These are phyloP conservation scores for Lophiostoma macrostomum DNA, from an alignment of 495 filamentous ascomycete genomes.

Conservation along the genomic window DNA sequence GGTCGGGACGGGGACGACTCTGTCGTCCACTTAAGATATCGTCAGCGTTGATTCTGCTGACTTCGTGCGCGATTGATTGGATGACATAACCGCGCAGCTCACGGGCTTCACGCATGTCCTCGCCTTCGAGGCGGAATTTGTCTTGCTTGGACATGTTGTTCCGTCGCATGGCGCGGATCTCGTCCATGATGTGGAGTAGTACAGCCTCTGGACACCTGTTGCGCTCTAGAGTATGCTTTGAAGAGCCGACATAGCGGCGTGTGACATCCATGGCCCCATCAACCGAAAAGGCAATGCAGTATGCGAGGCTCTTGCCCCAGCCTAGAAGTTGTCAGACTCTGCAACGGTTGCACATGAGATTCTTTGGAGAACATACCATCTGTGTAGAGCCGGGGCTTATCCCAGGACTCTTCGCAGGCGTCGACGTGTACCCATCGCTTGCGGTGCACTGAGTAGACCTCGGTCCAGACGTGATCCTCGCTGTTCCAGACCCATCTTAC, in stretches of 20 bases:
- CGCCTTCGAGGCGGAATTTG: conserved; percentile 76
- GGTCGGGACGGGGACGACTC: conserved; percentile 16
- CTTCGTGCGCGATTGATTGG: conserved; percentile 62
- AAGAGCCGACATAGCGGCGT: conserved; percentile 83
- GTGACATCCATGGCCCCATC: conserved; percentile 96
- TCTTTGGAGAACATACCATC: conserved; percentile 58
- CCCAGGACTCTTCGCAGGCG: conserved; percentile 90
- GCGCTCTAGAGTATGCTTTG: conserved; percentile 67
- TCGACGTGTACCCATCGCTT: conserved; percentile 97
- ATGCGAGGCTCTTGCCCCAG: conserved; percentile 92
- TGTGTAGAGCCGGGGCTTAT: conserved; percentile 87
- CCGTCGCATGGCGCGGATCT: conserved; percentile 80
- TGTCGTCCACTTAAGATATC: conserved; percentile 26
- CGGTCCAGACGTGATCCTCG: conserved; percentile 97
- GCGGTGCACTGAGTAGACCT: conserved; percentile 92
- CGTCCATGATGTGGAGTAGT: conserved; percentile 79
- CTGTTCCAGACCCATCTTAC: conserved; percentile 98
- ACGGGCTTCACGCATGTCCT: conserved; percentile 80
- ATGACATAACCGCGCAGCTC: conserved; percentile 78
- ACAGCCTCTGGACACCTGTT: conserved; percentile 81
- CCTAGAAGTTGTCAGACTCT: conserved; percentile 43
- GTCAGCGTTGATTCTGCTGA: conserved; percentile 49
- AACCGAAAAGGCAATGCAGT: conserved; percentile 94
- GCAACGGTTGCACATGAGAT: not conserved
- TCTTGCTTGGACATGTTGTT: conserved; percentile 76